Percentiles rank a stretch among this genome's conserved stretches.
Evolutionary conservation across 768 basidiomycete genomes (phyloP).

Genomic region (Suillus fuscotomentosus): DNA sequence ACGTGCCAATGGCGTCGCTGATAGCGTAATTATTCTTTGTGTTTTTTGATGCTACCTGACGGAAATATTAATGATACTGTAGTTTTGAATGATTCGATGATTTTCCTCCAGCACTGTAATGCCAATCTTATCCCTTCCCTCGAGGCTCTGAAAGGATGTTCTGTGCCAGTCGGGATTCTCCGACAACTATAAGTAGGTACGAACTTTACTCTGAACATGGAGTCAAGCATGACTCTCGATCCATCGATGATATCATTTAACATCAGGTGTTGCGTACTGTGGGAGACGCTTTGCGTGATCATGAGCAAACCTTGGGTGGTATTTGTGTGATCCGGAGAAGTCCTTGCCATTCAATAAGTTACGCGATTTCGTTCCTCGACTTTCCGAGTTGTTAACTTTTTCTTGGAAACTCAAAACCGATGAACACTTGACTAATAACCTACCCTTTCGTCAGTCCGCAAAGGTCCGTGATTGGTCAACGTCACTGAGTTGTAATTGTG

Average conservation of each 20-base stretch:
- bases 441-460: not conserved
- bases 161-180: not conserved
- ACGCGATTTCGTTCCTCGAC: not conserved
- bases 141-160: not conserved
- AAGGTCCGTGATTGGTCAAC: not conserved
- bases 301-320: not conserved
- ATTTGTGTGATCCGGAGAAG: not conserved
- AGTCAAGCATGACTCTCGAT: not conserved
- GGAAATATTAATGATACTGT: constrained; percentile 4
- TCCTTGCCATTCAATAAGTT: not conserved
- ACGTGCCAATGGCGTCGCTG: constrained; percentile 16
- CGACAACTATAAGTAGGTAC: not conserved
- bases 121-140: not conserved
- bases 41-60: not conserved
- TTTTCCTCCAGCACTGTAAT: not conserved
- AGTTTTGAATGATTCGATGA: not conserved
- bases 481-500: not conserved
- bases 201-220: not conserved
- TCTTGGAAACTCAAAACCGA: not conserved
- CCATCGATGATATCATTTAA: not conserved
- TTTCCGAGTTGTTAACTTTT: not conserved
- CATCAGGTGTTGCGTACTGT: not conserved
- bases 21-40: constrained; percentile 11
- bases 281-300: not conserved
- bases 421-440: not conserved